Evolutionary conservation across 805 yeast genomes (phyloP).

Genomic region (Starmera amethionina): DNA sequence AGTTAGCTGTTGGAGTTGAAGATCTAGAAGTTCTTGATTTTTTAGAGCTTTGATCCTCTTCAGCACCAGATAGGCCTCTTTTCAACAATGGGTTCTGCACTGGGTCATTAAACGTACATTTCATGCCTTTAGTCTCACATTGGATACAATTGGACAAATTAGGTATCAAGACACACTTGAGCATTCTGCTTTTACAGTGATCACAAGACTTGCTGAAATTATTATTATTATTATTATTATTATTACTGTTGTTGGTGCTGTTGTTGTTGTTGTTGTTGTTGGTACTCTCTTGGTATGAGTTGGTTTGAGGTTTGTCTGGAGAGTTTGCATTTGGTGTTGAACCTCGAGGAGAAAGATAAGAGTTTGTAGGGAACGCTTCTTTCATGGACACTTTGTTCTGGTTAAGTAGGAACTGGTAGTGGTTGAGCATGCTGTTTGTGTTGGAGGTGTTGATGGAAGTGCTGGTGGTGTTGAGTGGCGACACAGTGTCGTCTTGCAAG

Average conservation of each 20-base stretch:
- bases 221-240: constrained; percentile 1
- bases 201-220: constrained; percentile 49
- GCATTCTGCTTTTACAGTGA: constrained; percentile 72
- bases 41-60: constrained; percentile 17
- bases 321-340: background rate
- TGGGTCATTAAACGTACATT: constrained; percentile 66
- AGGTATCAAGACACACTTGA: constrained; percentile 65
- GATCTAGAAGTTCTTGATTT: constrained; percentile 23
- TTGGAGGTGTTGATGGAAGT: background rate
- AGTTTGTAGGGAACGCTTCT: constrained; percentile 11
- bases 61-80: constrained; percentile 7
- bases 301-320: background rate
- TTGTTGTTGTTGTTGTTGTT: constrained; percentile 2
- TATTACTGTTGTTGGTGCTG: background rate
- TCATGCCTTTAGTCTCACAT: constrained; percentile 64
- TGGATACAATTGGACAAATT: constrained; percentile 57
- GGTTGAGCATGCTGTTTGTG: constrained; percentile 11
- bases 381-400: constrained; percentile 16
- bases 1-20: constrained; percentile 8
- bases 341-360: constrained; percentile 1
- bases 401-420: constrained; percentile 15
- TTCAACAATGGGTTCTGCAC: constrained; percentile 32
- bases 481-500: constrained; percentile 1
- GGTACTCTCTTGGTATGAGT: constrained; percentile 1
- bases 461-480: constrained; percentile 1